Evolutionary conservation across 805 yeast genomes (phyloP).

Genomic region (Wickerhamomyces ciferrii): DNA sequence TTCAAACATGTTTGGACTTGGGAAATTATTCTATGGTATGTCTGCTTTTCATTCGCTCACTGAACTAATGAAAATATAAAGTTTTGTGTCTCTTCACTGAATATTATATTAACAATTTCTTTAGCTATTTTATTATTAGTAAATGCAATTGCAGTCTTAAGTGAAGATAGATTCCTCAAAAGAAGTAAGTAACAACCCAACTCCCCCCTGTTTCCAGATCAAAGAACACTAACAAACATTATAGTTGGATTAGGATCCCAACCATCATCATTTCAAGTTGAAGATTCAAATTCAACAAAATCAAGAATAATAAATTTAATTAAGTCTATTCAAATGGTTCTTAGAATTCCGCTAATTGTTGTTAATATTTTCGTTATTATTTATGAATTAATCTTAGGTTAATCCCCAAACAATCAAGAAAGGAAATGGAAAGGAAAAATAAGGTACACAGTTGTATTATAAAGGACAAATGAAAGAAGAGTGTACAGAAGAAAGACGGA

Average conservation of each 20-base stretch:
- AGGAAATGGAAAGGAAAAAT: too few species aligned
- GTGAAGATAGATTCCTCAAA: conserved; percentile 74
- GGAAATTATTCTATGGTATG: conserved; percentile 47
- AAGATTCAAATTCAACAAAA: conserved; percentile 45
- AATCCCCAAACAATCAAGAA: too few species aligned
- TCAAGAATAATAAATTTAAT: conserved; percentile 59
- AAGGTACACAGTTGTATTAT: too few species aligned
- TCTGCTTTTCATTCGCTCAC: neutral
- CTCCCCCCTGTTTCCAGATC: neutral
- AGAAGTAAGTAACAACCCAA: conserved; percentile 36
- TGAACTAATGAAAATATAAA: neutral
- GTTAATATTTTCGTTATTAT: conserved; percentile 60
- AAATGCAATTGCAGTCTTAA: conserved; percentile 72
- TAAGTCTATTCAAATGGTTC: conserved; percentile 68
- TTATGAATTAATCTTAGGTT: conserved; percentile 69
- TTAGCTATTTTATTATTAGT: conserved; percentile 44
- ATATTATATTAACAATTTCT: neutral
- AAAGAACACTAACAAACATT: conserved; percentile 17
- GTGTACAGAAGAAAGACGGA: too few species aligned
- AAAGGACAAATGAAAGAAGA: too few species aligned
- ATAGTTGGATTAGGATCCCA: conserved; percentile 42
- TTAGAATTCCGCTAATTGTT: conserved; percentile 70
- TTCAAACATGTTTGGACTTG: conserved; percentile 47
- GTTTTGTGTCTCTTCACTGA: neutral
- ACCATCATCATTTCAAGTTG: conserved; percentile 38